Conservation (phyloP, 2,329 filamentous ascomycete genomes). For the Ophiostoma tasmaniense region DNA sequence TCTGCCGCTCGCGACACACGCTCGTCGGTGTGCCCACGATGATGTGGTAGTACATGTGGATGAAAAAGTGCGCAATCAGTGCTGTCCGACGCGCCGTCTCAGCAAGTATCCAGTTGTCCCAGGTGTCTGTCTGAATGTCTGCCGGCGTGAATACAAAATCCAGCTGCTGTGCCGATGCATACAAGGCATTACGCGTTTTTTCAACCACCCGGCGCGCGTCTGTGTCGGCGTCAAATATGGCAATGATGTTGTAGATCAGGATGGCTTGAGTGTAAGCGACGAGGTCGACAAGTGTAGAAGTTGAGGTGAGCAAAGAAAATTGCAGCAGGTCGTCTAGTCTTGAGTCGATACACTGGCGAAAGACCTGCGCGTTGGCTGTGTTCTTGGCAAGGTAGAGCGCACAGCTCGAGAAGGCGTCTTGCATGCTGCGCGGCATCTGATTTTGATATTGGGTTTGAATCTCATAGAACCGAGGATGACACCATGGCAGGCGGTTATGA, state of each 20-base stretch:
- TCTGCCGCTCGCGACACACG: conserved; percentile 21
- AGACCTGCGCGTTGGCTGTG: conserved; percentile 36
- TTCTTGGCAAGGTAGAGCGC: conserved; percentile 45
- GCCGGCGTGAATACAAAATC: background rate
- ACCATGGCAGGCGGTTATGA: conserved; percentile 45
- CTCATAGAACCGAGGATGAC: conserved; percentile 36
- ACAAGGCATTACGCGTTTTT: background rate
- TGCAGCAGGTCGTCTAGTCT: background rate
- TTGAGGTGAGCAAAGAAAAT: background rate
- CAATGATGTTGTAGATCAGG: conserved; percentile 38
- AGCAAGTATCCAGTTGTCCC: conserved; percentile 43
- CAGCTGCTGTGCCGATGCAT: background rate
- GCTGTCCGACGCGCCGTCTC: conserved; percentile 47
- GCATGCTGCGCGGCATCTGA: conserved; percentile 42
- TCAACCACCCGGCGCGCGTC: conserved; percentile 26
- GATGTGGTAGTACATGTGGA: conserved; percentile 29
- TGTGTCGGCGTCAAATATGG: conserved; percentile 37
- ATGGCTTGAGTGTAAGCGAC: conserved; percentile 36
- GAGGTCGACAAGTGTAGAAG: conserved; percentile 20
- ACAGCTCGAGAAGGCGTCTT: conserved; percentile 46
- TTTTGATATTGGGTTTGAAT: conserved; percentile 31
- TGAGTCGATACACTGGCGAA: conserved; percentile 31
- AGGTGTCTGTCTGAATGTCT: conserved; percentile 30
- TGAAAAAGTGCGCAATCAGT: conserved; percentile 40
- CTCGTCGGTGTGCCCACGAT: conserved; percentile 24